Evolutionary conservation across 495 filamentous ascomycete genomes (phyloP).

Genomic region (Penicillium egyptiacum): DNA sequence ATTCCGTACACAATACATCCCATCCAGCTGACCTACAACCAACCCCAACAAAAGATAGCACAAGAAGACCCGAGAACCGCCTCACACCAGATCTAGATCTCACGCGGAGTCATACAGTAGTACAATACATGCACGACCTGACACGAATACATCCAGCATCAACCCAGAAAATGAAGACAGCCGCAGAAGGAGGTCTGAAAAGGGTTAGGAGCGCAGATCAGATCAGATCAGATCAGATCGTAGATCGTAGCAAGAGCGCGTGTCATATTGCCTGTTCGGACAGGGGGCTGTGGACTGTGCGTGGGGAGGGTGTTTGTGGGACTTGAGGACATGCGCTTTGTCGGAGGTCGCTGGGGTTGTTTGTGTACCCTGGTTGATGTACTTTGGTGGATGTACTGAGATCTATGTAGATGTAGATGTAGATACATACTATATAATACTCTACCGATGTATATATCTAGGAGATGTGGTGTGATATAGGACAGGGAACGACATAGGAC

Average conservation of each 20-base stretch:
- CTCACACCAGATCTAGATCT: constrained; percentile 5
- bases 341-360: not conserved
- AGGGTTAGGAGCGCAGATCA: not conserved
- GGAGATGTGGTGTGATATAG: not conserved
- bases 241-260: not conserved
- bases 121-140: not conserved
- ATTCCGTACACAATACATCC: not conserved
- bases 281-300: not conserved
- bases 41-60: not conserved
- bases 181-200: not conserved
- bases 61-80: not conserved
- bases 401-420: not conserved
- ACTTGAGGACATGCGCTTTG: not conserved
- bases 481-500: not conserved
- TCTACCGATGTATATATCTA: not conserved
- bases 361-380: not conserved
- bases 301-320: not conserved
- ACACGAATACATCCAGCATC: not conserved
- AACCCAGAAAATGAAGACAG: not conserved
- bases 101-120: not conserved
- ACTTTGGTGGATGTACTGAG: not conserved
- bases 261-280: not conserved
- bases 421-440: not conserved
- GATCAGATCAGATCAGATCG: not conserved
- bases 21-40: not conserved